Conservation (phyloP, 352 stramenopile genomes). For the Pythium monospermum region DNA sequence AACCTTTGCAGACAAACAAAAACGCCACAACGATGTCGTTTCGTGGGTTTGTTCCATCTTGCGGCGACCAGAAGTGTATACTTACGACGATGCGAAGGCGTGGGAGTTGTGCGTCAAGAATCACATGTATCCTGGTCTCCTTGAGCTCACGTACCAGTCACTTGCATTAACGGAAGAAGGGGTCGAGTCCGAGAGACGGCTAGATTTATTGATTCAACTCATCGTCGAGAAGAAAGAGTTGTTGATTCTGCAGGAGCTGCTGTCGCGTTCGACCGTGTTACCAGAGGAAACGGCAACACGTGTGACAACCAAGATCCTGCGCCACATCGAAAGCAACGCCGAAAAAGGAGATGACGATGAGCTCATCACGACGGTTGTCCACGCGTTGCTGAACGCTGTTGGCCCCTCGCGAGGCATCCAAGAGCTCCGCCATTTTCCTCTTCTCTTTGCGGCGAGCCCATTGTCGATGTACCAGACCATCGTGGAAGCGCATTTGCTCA, state of each 20-base stretch:
- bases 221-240: constrained; percentile 43
- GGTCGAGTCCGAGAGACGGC: constrained; percentile 19
- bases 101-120: constrained; percentile 58
- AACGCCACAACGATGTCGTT: constrained; percentile 13
- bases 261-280: constrained; percentile 1
- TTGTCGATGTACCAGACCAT: constrained; percentile 77
- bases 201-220: constrained; percentile 39
- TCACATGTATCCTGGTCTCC: constrained; percentile 33
- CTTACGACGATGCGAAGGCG: constrained; percentile 44
- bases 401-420: constrained; percentile 50
- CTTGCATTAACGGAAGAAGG: not conserved
- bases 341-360: constrained; percentile 33
- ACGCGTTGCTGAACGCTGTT: constrained; percentile 60
- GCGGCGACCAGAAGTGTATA: constrained; percentile 35
- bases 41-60: constrained; percentile 46
- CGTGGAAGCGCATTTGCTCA: constrained; percentile 65
- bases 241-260: constrained; percentile 12
- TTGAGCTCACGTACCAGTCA: constrained; percentile 38
- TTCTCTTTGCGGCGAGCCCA: constrained; percentile 59
- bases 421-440: constrained; percentile 49
- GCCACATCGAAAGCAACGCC: constrained; percentile 37
- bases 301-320: constrained; percentile 41
- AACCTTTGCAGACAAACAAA: constrained; percentile 43
- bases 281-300: constrained; percentile 1
- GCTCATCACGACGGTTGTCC: constrained; percentile 57